These are phyloP conservation scores for Pistacia vera DNA, from an alignment of 345 rosid genomes.

Conservation along the genomic window DNA sequence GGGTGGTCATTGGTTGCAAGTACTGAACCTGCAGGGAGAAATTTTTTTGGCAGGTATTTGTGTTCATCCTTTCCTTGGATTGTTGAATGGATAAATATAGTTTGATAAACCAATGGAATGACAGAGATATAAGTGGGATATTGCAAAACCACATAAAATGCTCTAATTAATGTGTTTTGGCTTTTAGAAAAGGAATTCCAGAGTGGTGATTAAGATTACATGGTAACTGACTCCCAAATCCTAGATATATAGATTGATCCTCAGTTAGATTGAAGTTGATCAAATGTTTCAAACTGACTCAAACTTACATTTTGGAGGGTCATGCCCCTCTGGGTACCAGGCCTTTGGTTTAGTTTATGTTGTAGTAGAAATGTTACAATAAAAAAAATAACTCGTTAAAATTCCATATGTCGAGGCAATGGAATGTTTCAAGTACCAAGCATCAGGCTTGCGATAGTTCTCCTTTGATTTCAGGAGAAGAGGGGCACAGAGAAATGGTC, in stretches of 20 bases:
- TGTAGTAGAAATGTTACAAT: no score
- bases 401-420: not conserved
- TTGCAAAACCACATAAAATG: not conserved
- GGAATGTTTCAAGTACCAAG: not conserved
- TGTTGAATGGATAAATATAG: not conserved
- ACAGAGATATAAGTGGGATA: not conserved
- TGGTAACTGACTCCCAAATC: not conserved
- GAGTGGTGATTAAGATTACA: not conserved
- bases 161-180: not conserved
- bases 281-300: not conserved
- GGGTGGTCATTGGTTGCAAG: constrained; percentile 51
- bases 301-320: not conserved
- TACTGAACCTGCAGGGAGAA: constrained; percentile 34
- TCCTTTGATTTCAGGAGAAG: constrained; percentile 35
- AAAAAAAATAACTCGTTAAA: not conserved
- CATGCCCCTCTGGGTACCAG: not conserved
- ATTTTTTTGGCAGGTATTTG: constrained; percentile 52
- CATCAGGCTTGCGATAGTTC: not conserved
- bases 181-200: not conserved
- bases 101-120: not conserved
- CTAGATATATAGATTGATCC: not conserved
- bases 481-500: constrained; percentile 42
- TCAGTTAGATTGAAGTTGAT: not conserved
- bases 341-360: not conserved
- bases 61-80: not conserved